Conservation (phyloP, 768 basidiomycete genomes). For the Lentinula edodes region DNA sequence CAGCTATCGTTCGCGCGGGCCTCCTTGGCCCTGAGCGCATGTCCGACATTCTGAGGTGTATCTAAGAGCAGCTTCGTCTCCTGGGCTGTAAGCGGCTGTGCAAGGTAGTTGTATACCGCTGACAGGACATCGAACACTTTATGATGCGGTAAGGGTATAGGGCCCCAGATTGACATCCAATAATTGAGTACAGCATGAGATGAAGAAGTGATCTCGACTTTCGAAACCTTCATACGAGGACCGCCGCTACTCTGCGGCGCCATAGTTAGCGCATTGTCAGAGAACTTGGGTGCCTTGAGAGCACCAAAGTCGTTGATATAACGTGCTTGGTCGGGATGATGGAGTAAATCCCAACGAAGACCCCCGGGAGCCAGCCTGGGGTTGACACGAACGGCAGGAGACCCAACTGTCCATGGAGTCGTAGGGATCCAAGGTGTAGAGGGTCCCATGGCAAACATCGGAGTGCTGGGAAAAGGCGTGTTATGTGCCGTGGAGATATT, state of each 20-base stretch:
- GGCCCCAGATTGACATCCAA: conserved; percentile 5
- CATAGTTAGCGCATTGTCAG: conserved; percentile 2
- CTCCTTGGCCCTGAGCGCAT: conserved; percentile 4
- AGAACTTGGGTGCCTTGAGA: conserved; percentile 6
- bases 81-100: neutral
- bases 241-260: neutral
- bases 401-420: neutral
- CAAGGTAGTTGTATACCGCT: conserved; percentile 4
- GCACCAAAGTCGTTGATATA: conserved; percentile 4
- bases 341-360: conserved; percentile 2
- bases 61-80: conserved; percentile 5
- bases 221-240: neutral
- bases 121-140: conserved; percentile 3
- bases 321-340: conserved; percentile 3
- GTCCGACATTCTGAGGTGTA: conserved; percentile 2
- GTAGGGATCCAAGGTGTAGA: conserved; percentile 5
- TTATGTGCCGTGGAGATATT: conserved; percentile 4
- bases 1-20: neutral
- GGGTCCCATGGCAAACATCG: neutral
- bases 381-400: conserved; percentile 5
- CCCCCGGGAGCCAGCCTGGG: neutral
- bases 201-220: conserved; percentile 1
- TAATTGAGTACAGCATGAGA: neutral
- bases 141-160: conserved; percentile 2
- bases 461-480: conserved; percentile 1